Evolutionary conservation across 768 basidiomycete genomes (phyloP).

Genomic region (Mrakia frigida): DNA sequence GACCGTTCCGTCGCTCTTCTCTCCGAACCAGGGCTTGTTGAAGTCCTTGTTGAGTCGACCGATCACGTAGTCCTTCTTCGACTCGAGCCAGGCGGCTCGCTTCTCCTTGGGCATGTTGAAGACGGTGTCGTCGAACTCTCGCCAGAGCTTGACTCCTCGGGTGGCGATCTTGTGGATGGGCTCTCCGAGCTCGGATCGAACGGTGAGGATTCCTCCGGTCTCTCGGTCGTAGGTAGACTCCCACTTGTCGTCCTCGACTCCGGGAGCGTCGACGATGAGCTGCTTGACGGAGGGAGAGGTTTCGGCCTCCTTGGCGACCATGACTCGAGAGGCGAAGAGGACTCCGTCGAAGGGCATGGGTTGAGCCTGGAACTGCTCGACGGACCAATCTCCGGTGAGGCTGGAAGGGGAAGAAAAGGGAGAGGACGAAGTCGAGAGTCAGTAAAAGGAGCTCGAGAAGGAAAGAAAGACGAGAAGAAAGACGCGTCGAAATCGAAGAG

Average conservation of each 20-base stretch:
- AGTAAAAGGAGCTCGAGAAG: background rate
- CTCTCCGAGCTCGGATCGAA: slow-evolving; percentile 94
- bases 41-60: slow-evolving; percentile 90
- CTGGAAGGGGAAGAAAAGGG: slow-evolving; percentile 24
- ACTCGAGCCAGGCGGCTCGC: slow-evolving; percentile 75
- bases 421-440: background rate
- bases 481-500: background rate
- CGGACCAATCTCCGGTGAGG: slow-evolving; percentile 91
- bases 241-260: slow-evolving; percentile 76
- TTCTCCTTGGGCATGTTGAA: slow-evolving; percentile 97
- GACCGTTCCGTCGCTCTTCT: slow-evolving; percentile 84
- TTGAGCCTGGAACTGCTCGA: slow-evolving; percentile 69
- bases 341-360: slow-evolving; percentile 99
- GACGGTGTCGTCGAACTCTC: slow-evolving; percentile 94
- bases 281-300: slow-evolving; percentile 93
- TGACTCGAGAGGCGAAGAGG: slow-evolving; percentile 91
- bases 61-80: slow-evolving; percentile 84
- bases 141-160: slow-evolving; percentile 95
- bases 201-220: slow-evolving; percentile 92
- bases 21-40: slow-evolving; percentile 89
- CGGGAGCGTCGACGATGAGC: slow-evolving; percentile 87
- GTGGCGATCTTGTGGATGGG: slow-evolving; percentile 99
- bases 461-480: background rate
- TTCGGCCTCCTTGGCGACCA: slow-evolving; percentile 98
- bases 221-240: slow-evolving; percentile 91